phyloP scores from a whole-genome alignment of 352 stramenopile genomes.

The Aphanomyces stellatus region DNA sequence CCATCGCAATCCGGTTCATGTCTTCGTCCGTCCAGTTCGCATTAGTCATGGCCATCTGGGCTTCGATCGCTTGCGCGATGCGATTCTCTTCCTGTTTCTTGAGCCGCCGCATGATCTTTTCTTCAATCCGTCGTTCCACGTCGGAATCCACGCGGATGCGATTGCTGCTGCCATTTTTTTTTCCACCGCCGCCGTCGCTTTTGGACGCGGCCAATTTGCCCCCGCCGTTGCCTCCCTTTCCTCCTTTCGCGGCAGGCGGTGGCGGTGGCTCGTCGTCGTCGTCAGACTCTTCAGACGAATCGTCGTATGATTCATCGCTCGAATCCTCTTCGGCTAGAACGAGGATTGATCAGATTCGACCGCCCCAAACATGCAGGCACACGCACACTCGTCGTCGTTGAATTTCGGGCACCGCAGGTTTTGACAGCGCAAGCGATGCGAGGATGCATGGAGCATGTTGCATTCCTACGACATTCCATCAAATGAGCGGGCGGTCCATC shows the following conservation, averaged over 20 bases:
- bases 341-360: not conserved
- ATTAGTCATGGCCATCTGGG: constrained; percentile 73
- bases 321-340: constrained; percentile 6
- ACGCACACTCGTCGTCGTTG: constrained; percentile 81
- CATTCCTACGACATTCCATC: constrained; percentile 43
- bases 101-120: constrained; percentile 77
- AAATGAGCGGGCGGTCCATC: not conserved
- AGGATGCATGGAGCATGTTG: constrained; percentile 81
- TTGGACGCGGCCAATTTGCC: not conserved
- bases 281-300: constrained; percentile 1
- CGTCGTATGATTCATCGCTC: constrained; percentile 15
- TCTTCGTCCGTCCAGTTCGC: constrained; percentile 82
- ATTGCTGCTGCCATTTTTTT: constrained; percentile 19
- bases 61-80: constrained; percentile 74
- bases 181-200: constrained; percentile 17
- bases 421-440: constrained; percentile 75
- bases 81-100: constrained; percentile 85
- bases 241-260: not conserved
- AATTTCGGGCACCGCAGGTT: constrained; percentile 85
- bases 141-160: constrained; percentile 63
- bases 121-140: constrained; percentile 73
- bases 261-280: constrained; percentile 6
- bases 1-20: constrained; percentile 87
- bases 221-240: not conserved
- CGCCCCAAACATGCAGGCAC: too few relatives aligned